phyloP scores from a whole-genome alignment of 495 filamentous ascomycete genomes.

The Penicillium egyptiacum region DNA sequence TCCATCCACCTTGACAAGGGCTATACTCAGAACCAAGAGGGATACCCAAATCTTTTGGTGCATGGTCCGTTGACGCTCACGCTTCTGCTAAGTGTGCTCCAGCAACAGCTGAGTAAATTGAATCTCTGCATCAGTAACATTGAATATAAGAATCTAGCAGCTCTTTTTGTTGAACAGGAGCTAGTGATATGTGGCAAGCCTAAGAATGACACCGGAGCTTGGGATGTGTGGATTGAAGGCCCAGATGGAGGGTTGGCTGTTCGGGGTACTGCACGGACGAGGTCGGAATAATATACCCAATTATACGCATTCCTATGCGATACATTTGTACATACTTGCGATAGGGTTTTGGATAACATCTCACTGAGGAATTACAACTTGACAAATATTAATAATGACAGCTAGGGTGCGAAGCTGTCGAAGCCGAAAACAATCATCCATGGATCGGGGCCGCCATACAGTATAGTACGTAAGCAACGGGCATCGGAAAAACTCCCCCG shows the following conservation, averaged over 20 bases:
- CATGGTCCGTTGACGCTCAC: constrained; percentile 83
- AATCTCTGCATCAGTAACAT: constrained; percentile 47
- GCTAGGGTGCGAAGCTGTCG: neutral
- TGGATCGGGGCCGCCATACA: neutral
- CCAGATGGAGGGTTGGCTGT: constrained; percentile 59
- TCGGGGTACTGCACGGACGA: constrained; percentile 50
- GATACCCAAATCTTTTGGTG: constrained; percentile 70
- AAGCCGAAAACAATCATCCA: neutral
- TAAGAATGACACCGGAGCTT: constrained; percentile 35
- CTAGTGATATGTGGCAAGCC: constrained; percentile 57
- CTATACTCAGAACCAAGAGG: constrained; percentile 70
- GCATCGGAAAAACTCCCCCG: constrained; percentile 23
- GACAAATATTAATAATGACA: neutral
- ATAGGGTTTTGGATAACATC: neutral
- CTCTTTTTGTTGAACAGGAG: constrained; percentile 71
- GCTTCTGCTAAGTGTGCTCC: constrained; percentile 66
- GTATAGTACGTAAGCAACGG: constrained; percentile 9
- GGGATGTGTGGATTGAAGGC: constrained; percentile 69
- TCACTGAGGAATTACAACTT: neutral
- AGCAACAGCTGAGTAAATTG: constrained; percentile 42
- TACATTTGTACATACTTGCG: neutral
- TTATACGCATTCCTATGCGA: neutral
- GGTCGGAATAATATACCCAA: neutral
- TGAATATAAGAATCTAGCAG: constrained; percentile 79
- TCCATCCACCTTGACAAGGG: constrained; percentile 75